Evolutionary conservation across 352 stramenopile species (phyloP).

Genomic region (Saprolegnia diclina): DNA sequence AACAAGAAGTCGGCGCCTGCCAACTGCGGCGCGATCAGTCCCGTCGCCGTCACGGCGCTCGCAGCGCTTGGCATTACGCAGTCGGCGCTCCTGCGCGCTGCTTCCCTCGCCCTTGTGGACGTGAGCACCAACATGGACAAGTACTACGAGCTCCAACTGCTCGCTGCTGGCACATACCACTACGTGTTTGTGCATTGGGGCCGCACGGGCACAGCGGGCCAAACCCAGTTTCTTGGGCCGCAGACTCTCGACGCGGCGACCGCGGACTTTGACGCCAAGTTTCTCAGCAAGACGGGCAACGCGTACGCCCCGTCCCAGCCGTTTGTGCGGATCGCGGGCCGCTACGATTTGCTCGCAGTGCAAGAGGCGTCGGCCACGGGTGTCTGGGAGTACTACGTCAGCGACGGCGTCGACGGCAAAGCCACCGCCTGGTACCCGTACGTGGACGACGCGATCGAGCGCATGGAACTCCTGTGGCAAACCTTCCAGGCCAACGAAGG

Average conservation of each 20-base stretch:
- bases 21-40: background rate
- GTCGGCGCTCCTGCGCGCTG: background rate
- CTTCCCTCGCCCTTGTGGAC: conserved; percentile 29
- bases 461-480: conserved; percentile 30
- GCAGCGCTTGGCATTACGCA: background rate
- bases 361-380: conserved; percentile 8
- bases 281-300: conserved; percentile 30
- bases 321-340: conserved; percentile 8
- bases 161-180: background rate
- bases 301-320: conserved; percentile 17
- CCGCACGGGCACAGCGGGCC: conserved; percentile 30
- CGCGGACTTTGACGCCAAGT: conserved; percentile 28
- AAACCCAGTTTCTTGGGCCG: conserved; percentile 16
- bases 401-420: conserved; percentile 34
- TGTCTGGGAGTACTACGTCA: conserved; percentile 32
- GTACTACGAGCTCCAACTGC: conserved; percentile 31
- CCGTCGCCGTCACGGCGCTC: background rate
- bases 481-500: conserved; percentile 28
- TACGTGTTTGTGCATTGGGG: conserved; percentile 30
- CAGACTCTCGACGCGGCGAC: conserved; percentile 13
- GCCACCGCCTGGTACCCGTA: conserved; percentile 36
- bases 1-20: background rate
- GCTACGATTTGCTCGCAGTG: conserved; percentile 18
- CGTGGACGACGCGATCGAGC: conserved; percentile 5
- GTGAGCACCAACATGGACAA: conserved; percentile 30